These are phyloP conservation scores for Striga hermonthica DNA, from an alignment of 305 asterid genomes.

Conservation along the genomic window DNA sequence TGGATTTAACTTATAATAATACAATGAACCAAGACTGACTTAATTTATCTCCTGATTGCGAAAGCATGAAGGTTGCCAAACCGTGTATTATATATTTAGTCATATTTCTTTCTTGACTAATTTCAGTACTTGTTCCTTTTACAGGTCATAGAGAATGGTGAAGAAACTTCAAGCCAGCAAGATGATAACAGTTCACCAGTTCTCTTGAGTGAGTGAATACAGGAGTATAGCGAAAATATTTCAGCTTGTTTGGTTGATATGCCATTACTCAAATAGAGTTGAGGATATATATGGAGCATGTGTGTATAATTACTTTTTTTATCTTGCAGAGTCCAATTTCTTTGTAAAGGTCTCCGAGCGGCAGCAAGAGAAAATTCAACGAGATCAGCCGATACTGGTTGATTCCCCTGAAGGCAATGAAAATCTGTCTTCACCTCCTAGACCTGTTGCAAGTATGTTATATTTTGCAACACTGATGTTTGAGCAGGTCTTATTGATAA, in stretches of 20 bases:
- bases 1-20: too few species aligned
- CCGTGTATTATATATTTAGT: neutral
- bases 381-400: constrained; percentile 35
- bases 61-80: too few species aligned
- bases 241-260: constrained; percentile 23
- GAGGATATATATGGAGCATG: constrained; percentile 21
- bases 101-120: constrained; percentile 23
- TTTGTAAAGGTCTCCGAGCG: constrained; percentile 50
- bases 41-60: too few species aligned
- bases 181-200: constrained; percentile 42
- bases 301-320: constrained; percentile 27
- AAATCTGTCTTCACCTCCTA: constrained; percentile 43
- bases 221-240: constrained; percentile 10
- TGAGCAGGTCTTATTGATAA: constrained; percentile 11
- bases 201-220: constrained; percentile 49
- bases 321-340: constrained; percentile 59
- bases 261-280: constrained; percentile 19
- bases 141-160: constrained; percentile 51
- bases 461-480: constrained; percentile 20
- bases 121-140: constrained; percentile 25
- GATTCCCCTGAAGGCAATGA: constrained; percentile 45
- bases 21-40: too few species aligned
- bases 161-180: constrained; percentile 44
- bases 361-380: constrained; percentile 45
- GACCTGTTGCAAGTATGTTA: constrained; percentile 54